Base-by-base conservation (phyloP, 164 flowering plant species). In the Vitis rotundifolia region DNA sequence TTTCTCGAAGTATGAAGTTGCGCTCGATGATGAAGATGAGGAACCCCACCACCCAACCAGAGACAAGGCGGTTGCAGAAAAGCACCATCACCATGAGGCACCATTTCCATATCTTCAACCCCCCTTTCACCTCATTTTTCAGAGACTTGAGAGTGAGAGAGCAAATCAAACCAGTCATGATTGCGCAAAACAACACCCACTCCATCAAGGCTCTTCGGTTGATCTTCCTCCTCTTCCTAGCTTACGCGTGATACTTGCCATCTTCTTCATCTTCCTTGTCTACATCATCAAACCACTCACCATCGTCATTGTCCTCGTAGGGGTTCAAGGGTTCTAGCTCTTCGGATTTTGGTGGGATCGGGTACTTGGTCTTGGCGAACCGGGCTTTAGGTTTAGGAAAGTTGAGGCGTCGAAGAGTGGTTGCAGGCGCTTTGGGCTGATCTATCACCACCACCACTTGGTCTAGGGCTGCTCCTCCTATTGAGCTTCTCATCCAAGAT, bases 51-150 rank as follows among this genome's bases (percentile, higher is more conserved):
- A 75, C 37, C 86, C 85, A 82, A 0, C 76, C 82, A 0, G 86
- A 69, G 9, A 82, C 81, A 0, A 82, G 72, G 10, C 85, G 71
- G 7, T 87, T 87, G 2, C 78, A 80, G 63, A 85, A 67, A 26
- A 72, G 28, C 9, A 82, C 89, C 70, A 83, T 53, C 0, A 80
- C 67, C 78, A 82, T 75, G 9, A 85, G 52, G 10, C 76, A 74
- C 89, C 84, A 85, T 71, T 80, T 77, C 88, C 88, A 85, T 5
- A 81, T 22, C 67, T 68, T 65, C 5, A 80, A 12, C 12, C 76
- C 76, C 81, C 78, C 77, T 53, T 31, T 44, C 8, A 15, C 14
- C 12, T 57, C 2, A 2, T 61, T 0, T 22, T 75, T 67, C 11
- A 74, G 22, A 2, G 69, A 26, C 18, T 19, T 14, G 3, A 78